Conservation (phyloP, 2,329 filamentous ascomycete genomes). For the Fusarium sp. region DNA sequence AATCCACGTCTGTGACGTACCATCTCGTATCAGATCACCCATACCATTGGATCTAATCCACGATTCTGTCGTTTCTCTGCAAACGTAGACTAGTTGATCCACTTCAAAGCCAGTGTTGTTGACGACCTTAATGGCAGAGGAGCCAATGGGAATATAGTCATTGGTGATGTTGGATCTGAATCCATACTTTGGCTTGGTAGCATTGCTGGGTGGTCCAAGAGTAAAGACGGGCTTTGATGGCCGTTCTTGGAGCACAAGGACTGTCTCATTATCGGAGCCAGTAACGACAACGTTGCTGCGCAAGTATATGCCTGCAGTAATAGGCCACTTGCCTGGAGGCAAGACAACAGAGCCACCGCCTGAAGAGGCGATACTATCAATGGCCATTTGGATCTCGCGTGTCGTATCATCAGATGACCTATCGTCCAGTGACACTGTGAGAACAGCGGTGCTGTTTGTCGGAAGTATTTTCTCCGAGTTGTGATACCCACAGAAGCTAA, state of each 20-base stretch:
- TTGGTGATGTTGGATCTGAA: constrained; percentile 34
- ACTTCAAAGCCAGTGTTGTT: background rate
- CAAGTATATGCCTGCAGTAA: constrained; percentile 23
- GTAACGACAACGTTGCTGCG: constrained; percentile 12
- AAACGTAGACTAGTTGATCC: constrained; percentile 31
- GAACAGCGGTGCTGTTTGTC: background rate
- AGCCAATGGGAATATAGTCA: constrained; percentile 30
- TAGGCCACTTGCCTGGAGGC: constrained; percentile 17
- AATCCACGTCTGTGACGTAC: constrained; percentile 33
- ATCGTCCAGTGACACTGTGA: background rate
- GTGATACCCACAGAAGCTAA: constrained; percentile 39
- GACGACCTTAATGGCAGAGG: constrained; percentile 6
- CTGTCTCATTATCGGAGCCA: constrained; percentile 5
- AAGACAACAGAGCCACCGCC: constrained; percentile 34
- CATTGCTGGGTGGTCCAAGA: constrained; percentile 4
- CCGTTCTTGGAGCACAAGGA: background rate
- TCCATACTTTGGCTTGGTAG: background rate
- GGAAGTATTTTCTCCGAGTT: constrained; percentile 32
- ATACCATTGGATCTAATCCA: constrained; percentile 38
- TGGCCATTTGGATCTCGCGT: constrained; percentile 24
- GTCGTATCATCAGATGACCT: constrained; percentile 18
- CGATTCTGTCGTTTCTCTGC: constrained; percentile 14
- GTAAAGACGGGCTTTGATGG: constrained; percentile 27
- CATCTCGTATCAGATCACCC: constrained; percentile 24
- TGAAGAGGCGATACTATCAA: constrained; percentile 9